These are phyloP conservation scores for Vaccinium macrocarpon DNA, from an alignment of 148 eudicot genomes.

Conservation along the genomic window DNA sequence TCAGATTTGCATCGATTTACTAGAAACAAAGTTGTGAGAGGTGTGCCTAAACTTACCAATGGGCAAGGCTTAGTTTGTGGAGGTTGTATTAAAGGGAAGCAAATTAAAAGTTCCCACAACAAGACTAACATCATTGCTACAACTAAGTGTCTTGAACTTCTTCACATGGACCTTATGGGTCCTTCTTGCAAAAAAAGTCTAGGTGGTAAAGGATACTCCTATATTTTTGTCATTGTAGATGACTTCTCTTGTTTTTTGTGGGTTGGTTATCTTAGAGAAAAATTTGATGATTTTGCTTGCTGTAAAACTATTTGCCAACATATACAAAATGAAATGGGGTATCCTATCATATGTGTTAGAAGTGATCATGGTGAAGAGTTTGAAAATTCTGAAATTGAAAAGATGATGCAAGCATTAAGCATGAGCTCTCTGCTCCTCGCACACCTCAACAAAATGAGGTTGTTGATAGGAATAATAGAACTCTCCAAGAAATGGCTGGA, in stretches of 20 bases:
- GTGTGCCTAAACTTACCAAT: not conserved
- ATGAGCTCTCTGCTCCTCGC: not conserved
- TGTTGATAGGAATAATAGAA: slow-evolving; percentile 8
- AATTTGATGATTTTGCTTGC: too few relatives aligned
- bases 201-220: too few relatives aligned
- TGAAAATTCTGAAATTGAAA: not conserved
- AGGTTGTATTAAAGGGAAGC: not conserved
- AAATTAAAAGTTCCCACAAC: not conserved
- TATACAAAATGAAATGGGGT: too few relatives aligned
- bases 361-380: too few relatives aligned
- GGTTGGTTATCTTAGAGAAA: too few relatives aligned
- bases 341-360: too few relatives aligned
- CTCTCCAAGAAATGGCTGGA: not conserved
- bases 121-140: not conserved
- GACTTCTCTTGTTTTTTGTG: too few relatives aligned
- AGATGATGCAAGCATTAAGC: not conserved
- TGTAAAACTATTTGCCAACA: too few relatives aligned
- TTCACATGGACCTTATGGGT: too few relatives aligned
- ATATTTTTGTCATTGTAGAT: too few relatives aligned
- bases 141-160: too few relatives aligned
- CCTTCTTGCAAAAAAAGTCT: too few relatives aligned
- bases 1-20: not conserved
- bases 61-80: not conserved
- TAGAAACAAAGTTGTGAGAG: not conserved
- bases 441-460: slow-evolving; percentile 10